phyloP scores from a whole-genome alignment of 257 asterid species.

The Rubia yunnanensis region DNA sequence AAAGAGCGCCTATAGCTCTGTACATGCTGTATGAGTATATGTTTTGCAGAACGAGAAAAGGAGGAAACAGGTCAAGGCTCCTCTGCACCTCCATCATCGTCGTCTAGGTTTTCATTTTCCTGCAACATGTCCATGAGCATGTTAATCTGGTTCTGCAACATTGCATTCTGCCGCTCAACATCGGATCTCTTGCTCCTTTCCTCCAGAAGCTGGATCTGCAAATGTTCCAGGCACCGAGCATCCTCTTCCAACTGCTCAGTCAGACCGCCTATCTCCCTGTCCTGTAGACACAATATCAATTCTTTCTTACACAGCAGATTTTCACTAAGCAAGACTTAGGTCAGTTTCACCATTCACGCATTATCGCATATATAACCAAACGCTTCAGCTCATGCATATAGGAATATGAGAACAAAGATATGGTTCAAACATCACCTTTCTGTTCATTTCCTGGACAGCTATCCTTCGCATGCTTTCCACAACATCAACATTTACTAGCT shows the following conservation, averaged over 20 bases:
- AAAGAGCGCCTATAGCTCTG: neutral
- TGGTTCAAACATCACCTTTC: constrained; percentile 66
- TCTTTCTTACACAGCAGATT: neutral
- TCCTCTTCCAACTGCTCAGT: constrained; percentile 92
- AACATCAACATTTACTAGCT: constrained; percentile 93
- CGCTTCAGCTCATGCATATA: neutral
- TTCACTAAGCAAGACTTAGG: neutral
- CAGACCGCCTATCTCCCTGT: constrained; percentile 83
- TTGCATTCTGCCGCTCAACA: constrained; percentile 60
- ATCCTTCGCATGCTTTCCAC: constrained; percentile 97
- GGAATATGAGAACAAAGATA: too few species aligned
- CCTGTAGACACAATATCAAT: constrained; percentile 41
- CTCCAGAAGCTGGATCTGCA: constrained; percentile 83
- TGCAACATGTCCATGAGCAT: constrained; percentile 95
- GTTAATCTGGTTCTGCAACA: constrained; percentile 70
- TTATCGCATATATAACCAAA: neutral
- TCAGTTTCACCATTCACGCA: neutral
- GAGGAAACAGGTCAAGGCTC: constrained; percentile 23
- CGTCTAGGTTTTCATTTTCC: constrained; percentile 42
- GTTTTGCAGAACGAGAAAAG: neutral
- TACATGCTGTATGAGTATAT: neutral
- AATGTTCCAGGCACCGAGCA: constrained; percentile 72
- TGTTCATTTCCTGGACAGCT: constrained; percentile 92
- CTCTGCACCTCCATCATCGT: constrained; percentile 39
- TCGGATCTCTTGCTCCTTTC: constrained; percentile 90